These are phyloP conservation scores for Coemansia sp. DNA, from an alignment of 192 early-diverging fungal genomes.

Conservation along the genomic window DNA sequence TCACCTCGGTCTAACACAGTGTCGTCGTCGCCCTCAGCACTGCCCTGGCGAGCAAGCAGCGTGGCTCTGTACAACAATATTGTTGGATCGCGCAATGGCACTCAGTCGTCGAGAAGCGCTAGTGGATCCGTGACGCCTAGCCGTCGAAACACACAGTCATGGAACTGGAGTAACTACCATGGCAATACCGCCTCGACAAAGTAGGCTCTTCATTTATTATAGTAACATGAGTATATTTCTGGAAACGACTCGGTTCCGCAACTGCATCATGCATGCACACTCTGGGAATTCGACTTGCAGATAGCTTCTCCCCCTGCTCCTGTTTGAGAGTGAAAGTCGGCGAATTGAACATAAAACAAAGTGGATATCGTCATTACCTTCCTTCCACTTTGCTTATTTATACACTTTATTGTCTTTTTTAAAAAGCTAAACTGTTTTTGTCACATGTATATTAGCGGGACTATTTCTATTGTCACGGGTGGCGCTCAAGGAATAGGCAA, in stretches of 20 bases:
- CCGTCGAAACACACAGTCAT: slow-evolving; percentile 36
- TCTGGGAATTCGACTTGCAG: neutral
- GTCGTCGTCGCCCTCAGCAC: slow-evolving; percentile 3
- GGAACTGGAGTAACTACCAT: slow-evolving; percentile 22
- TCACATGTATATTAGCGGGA: slow-evolving; percentile 3
- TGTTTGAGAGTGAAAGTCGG: neutral
- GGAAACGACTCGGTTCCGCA: neutral
- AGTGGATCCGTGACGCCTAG: slow-evolving; percentile 9
- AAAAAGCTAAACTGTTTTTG: neutral
- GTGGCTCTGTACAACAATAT: slow-evolving; percentile 16
- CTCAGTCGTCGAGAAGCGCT: slow-evolving; percentile 2
- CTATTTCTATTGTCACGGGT: neutral
- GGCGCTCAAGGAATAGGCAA: slow-evolving; percentile 60
- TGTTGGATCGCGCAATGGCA: slow-evolving; percentile 13
- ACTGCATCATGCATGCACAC: neutral
- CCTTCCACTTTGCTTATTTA: neutral
- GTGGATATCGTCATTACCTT: neutral
- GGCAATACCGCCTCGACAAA: slow-evolving; percentile 7
- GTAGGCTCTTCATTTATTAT: neutral
- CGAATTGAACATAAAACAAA: neutral
- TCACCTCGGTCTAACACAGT: slow-evolving; percentile 24
- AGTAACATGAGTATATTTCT: neutral
- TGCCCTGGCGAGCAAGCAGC: slow-evolving; percentile 24
- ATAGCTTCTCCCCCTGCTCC: neutral
- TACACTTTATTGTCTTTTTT: neutral